Conservation (phyloP, 1,284 basidiomycete genomes). For the Inonotus obliquus region DNA sequence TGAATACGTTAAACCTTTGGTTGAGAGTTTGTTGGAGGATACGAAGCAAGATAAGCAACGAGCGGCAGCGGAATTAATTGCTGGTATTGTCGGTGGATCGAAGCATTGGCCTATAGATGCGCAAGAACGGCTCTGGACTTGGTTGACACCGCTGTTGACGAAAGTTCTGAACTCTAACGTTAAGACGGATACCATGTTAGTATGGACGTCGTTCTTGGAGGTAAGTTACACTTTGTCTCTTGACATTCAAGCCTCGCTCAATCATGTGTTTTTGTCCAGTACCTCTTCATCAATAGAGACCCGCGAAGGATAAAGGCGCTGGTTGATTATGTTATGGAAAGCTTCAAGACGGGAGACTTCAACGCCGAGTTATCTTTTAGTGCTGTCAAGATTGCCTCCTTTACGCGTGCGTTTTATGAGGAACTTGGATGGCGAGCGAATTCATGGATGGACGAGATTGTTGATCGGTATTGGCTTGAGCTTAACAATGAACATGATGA, state of each 20-base stretch:
- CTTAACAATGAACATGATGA: constrained; percentile 79
- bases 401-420: constrained; percentile 65
- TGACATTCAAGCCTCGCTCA: not conserved
- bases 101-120: constrained; percentile 84
- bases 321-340: constrained; percentile 66
- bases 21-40: constrained; percentile 51
- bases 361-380: constrained; percentile 75
- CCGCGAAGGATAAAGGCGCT: constrained; percentile 80
- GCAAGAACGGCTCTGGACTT: constrained; percentile 73
- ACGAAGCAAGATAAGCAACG: constrained; percentile 81
- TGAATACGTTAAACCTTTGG: constrained; percentile 45
- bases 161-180: constrained; percentile 62
- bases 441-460: constrained; percentile 68
- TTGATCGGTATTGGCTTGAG: constrained; percentile 67
- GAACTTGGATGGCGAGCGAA: constrained; percentile 76
- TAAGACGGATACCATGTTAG: constrained; percentile 59
- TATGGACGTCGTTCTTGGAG: constrained; percentile 70
- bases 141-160: constrained; percentile 70
- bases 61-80: constrained; percentile 82
- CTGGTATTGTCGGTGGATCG: constrained; percentile 78
- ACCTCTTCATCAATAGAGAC: constrained; percentile 76
- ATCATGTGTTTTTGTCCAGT: constrained; percentile 34
- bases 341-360: constrained; percentile 64
- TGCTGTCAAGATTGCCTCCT: constrained; percentile 53
- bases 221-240: constrained; percentile 31